A percentile compares a stretch with the other conserved stretches of the same genome.
These are phyloP conservation scores for Cucurbita argyrosperma DNA, from an alignment of 306 rosid genomes.

Conservation along the genomic window DNA sequence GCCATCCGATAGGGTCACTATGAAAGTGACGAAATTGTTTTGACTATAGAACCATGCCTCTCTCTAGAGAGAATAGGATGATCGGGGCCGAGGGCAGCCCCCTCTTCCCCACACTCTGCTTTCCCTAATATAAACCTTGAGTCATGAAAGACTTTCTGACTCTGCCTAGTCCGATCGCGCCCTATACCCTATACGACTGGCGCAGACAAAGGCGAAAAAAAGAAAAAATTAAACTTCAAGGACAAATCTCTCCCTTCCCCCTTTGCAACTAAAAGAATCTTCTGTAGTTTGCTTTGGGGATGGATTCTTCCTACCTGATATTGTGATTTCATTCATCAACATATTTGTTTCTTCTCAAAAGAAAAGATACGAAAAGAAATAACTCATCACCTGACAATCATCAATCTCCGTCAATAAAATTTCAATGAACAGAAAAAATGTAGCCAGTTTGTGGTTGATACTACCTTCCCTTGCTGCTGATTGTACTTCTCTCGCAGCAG, in stretches of 20 bases:
- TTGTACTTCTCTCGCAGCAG: background rate
- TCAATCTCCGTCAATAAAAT: background rate
- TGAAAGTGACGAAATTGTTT: too few relatives aligned
- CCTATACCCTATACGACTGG: too few relatives aligned
- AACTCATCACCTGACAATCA: background rate
- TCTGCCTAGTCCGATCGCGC: too few relatives aligned
- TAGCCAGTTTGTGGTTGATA: background rate
- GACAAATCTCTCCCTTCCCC: background rate
- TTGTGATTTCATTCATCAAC: background rate
- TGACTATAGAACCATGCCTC: too few relatives aligned
- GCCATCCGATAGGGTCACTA: too few relatives aligned
- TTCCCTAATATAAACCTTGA: too few relatives aligned
- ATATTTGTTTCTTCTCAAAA: background rate
- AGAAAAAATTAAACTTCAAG: background rate
- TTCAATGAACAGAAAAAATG: background rate
- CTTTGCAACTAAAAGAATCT: background rate
- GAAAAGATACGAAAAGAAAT: background rate
- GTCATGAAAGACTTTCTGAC: too few relatives aligned
- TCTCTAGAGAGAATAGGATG: too few relatives aligned
- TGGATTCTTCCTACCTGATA: background rate
- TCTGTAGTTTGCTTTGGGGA: background rate
- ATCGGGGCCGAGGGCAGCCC: too few relatives aligned
- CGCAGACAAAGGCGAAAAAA: too few relatives aligned
- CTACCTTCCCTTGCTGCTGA: background rate
- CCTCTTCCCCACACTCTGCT: too few relatives aligned